These are phyloP conservation scores for Paraphoma sp. DNA, from an alignment of 2,329 filamentous ascomycete species.

Conservation along the genomic window DNA sequence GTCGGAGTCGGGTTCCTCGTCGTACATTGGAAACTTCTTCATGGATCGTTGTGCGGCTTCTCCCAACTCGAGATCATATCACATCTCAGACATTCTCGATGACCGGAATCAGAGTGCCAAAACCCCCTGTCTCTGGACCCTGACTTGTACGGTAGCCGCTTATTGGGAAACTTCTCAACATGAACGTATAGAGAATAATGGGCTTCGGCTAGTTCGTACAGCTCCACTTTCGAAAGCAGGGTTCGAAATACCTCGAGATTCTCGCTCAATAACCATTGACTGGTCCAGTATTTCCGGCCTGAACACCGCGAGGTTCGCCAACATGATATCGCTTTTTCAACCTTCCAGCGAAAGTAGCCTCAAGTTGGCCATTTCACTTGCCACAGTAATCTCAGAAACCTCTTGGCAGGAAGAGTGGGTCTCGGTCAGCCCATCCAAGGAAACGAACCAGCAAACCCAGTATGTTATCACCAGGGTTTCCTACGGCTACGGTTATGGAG, in stretches of 20 bases:
- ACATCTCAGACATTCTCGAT: background rate
- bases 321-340: background rate
- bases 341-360: background rate
- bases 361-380: background rate
- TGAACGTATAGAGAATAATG: background rate
- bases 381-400: background rate
- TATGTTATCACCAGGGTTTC: background rate
- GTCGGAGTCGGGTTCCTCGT: background rate
- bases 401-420: background rate
- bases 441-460: background rate
- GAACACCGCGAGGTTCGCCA: background rate
- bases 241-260: background rate
- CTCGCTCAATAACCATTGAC: background rate
- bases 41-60: no score
- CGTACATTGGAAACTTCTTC: background rate
- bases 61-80: background rate
- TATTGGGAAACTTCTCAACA: background rate
- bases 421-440: background rate
- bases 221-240: background rate
- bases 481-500: slow-evolving; percentile 8
- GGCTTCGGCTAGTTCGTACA: background rate
- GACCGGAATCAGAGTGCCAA: background rate
- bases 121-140: background rate
- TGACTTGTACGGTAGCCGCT: background rate
- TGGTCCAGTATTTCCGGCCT: background rate